Evolutionary conservation across 108 stramenopile species (phyloP), one percentile per base, ranked within the genome.

Genomic region (Halocafeteria seosinensis): DNA sequence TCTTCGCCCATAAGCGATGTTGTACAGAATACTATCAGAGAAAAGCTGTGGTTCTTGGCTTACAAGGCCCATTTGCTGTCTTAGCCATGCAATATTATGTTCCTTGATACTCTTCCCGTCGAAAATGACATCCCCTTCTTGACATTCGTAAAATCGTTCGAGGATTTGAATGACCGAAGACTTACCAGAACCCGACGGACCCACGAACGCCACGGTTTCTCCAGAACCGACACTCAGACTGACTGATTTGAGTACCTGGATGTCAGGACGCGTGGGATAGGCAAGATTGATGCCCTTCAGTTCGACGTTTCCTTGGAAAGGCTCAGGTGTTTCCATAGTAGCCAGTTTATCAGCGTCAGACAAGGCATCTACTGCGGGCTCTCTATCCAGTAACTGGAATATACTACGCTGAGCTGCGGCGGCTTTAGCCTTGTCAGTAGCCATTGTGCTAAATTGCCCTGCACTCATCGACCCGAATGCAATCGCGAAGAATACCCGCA

Each of bases 41-140:
- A 88, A 88, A 17, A 89, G 85, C 38, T 76, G 76, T 0, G 87
- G 85, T 66, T 89, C 86, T 72, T 89, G 88, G 9, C 76, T 67
- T n/a, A 89, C 86, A 13, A 77, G 64, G 1, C 84, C 85, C 28
- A 88, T 66, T 38, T 85, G 80, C 24, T 58, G 61, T n/a, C 84
- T 65, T 35, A 78, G 63, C 78, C 78, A 81, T 32, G 71, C 62
- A 29, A 78, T 62, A 63, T 81, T 63, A 31, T 55, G 38, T 2
- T 66, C 38, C 36, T 61, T 57, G 35, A 76, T 21, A 26, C 62
- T 65, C 62, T 33, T 25, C 25, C 74, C 76, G 60, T 55, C 66
- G 34, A 77, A 8, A 17, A 6, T 24, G 26, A 79, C 67, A 12
- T 31, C 29, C 27, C 78, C 81, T 5, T 23, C 50, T 11, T 67